Conservation (phyloP, 1,139 yeast genomes). For the Geotrichum aggregatum region DNA sequence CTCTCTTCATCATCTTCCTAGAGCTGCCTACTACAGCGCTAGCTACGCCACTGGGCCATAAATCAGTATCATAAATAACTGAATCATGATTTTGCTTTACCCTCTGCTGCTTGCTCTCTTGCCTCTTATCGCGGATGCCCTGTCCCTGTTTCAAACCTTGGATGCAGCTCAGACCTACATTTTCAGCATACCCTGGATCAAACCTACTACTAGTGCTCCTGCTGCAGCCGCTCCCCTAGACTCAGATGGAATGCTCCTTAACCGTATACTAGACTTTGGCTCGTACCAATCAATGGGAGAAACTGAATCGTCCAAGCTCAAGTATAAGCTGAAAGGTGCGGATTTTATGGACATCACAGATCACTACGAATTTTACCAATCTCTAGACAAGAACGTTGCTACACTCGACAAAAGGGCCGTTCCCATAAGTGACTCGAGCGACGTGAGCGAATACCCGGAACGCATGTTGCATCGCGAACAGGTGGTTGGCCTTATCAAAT, state of each 20-base stretch:
- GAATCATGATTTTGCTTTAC: no score
- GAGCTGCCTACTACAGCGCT: no score
- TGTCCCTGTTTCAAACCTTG: no score
- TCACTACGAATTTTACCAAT: slow-evolving; percentile 17
- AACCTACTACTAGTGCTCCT: no score
- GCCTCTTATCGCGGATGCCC: not conserved
- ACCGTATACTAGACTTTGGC: slow-evolving; percentile 2
- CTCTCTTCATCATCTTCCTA: no score
- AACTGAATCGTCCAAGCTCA: slow-evolving; percentile 1
- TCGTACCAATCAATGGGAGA: not conserved
- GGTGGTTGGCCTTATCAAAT: slow-evolving; percentile 5
- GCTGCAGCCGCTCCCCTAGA: not conserved
- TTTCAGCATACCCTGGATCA: no score
- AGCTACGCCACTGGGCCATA: no score
- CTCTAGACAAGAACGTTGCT: not conserved
- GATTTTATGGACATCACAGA: slow-evolving; percentile 22
- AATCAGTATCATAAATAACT: no score
- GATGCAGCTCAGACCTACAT: no score
- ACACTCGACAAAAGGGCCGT: not conserved
- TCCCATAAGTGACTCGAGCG: not conserved
- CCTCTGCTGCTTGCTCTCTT: not conserved
- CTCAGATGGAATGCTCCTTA: not conserved
- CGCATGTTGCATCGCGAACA: not conserved
- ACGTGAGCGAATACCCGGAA: slow-evolving; percentile 9
- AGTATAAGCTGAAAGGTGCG: not conserved